Percentiles rank a stretch among this genome's conserved stretches.
Evolutionary conservation across 345 rosid species (phyloP).

Genomic region (Laguncularia racemosa): DNA sequence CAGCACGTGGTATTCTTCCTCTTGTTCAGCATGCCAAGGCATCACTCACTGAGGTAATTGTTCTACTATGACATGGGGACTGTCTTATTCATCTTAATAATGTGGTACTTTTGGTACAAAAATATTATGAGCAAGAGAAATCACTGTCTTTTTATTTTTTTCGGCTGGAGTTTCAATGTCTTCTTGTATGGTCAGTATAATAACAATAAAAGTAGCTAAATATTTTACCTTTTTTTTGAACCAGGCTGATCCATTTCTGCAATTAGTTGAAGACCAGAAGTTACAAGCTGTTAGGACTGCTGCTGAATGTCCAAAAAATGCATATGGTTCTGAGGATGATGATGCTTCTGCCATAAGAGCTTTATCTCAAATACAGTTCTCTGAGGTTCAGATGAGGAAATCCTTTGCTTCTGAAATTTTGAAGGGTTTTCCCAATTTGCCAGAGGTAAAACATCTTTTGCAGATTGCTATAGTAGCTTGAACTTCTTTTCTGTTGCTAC

Average conservation of each 20-base stretch:
- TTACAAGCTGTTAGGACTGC: conserved; percentile 38
- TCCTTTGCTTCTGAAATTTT: conserved; percentile 56
- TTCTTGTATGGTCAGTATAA: background rate
- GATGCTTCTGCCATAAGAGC: conserved; percentile 49
- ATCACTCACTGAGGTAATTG: conserved; percentile 54
- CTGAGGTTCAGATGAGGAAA: conserved; percentile 55
- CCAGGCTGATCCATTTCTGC: conserved; percentile 83
- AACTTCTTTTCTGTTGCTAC: too few relatives aligned
- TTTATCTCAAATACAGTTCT: conserved; percentile 44
- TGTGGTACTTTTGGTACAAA: too few relatives aligned
- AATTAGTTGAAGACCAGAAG: conserved; percentile 71
- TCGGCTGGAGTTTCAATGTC: background rate
- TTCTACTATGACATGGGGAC: background rate
- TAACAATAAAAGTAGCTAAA: background rate
- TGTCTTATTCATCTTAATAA: background rate
- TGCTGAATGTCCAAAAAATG: conserved; percentile 22
- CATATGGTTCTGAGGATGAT: conserved; percentile 72
- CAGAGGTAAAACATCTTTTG: conserved; percentile 37
- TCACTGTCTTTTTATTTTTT: background rate
- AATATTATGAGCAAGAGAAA: background rate
- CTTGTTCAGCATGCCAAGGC: conserved; percentile 45
- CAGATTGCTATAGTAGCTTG: too few relatives aligned
- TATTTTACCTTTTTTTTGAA: conserved; percentile 14
- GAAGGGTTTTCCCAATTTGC: conserved; percentile 52
- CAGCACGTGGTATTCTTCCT: conserved; percentile 52